A percentile compares a stretch with the other conserved stretches of the same genome.
phyloP scores from a whole-genome alignment of 371 early-diverging fungal species.

The Saksenaea vasiformis region DNA sequence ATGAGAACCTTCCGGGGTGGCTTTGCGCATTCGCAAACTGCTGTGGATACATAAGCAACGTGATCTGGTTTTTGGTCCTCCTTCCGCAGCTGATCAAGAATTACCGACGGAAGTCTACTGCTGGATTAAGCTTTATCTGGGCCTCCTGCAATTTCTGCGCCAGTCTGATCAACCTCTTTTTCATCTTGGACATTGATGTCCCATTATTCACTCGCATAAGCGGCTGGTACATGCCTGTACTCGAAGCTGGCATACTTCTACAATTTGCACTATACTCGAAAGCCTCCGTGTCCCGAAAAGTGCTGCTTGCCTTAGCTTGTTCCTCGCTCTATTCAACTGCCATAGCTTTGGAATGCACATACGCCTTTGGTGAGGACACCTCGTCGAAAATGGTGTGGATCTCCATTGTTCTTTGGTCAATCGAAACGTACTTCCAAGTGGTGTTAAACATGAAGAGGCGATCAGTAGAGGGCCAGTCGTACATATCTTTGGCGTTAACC shows the following conservation, averaged over 20 bases:
- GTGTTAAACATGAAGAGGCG: neutral
- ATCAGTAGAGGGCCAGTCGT: conserved; percentile 1
- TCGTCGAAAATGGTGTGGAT: neutral
- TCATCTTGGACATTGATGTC: neutral
- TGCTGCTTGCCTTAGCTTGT: neutral
- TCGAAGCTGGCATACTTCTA: neutral
- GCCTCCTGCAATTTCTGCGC: conserved; percentile 1
- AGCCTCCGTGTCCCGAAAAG: neutral
- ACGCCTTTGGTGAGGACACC: neutral
- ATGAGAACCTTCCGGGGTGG: neutral
- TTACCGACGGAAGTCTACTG: neutral
- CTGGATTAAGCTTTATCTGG: neutral
- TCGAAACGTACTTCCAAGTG: conserved; percentile 1
- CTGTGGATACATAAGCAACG: conserved; percentile 2
- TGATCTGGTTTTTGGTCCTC: conserved; percentile 1
- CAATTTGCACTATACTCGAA: neutral
- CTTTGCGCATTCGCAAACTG: neutral
- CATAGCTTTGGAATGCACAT: neutral
- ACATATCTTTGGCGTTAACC: neutral
- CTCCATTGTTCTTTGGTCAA: neutral
- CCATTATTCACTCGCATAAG: neutral
- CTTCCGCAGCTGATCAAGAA: neutral
- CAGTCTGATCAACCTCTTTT: neutral
- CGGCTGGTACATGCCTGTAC: neutral
- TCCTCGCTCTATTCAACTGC: neutral